These are phyloP conservation scores for Linnemannia elongata DNA, from an alignment of 192 early-diverging fungal genomes.

Conservation along the genomic window DNA sequence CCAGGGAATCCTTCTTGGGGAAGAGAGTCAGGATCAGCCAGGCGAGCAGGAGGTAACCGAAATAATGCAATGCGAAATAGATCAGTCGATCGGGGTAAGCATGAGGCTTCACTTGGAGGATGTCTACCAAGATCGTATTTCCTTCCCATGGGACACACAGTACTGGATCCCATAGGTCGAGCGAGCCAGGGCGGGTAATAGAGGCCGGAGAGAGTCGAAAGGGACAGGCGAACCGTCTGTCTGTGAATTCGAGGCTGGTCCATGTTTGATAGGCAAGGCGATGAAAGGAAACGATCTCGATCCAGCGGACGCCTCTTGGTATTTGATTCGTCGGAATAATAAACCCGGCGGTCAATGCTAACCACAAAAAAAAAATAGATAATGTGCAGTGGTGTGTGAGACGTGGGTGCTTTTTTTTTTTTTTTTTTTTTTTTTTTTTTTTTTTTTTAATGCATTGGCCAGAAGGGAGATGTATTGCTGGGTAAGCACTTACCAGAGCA, in stretches of 20 bases:
- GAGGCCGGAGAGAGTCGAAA: background rate
- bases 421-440: too few species aligned
- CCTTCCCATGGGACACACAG: constrained; percentile 19
- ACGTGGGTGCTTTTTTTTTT: background rate
- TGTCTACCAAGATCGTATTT: constrained; percentile 1
- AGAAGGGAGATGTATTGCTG: background rate
- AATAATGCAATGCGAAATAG: background rate
- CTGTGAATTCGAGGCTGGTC: constrained; percentile 19
- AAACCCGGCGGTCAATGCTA: constrained; percentile 8
- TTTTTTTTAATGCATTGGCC: too few species aligned
- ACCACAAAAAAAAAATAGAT: background rate
- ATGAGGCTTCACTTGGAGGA: background rate
- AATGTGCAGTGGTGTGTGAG: background rate
- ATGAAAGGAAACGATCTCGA: constrained; percentile 9
- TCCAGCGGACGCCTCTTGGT: constrained; percentile 8
- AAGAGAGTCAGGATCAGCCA: background rate
- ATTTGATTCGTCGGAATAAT: constrained; percentile 18
- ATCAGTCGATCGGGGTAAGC: background rate
- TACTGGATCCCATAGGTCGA: background rate
- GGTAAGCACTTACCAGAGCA: background rate
- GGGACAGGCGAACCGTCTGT: constrained; percentile 12
- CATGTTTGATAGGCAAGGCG: constrained; percentile 11
- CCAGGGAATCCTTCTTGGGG: background rate
- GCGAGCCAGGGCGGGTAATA: background rate
- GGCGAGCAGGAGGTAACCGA: background rate